phyloP scores from a whole-genome alignment of 2,329 filamentous ascomycete genomes.

The Verticillium albo-atrum region DNA sequence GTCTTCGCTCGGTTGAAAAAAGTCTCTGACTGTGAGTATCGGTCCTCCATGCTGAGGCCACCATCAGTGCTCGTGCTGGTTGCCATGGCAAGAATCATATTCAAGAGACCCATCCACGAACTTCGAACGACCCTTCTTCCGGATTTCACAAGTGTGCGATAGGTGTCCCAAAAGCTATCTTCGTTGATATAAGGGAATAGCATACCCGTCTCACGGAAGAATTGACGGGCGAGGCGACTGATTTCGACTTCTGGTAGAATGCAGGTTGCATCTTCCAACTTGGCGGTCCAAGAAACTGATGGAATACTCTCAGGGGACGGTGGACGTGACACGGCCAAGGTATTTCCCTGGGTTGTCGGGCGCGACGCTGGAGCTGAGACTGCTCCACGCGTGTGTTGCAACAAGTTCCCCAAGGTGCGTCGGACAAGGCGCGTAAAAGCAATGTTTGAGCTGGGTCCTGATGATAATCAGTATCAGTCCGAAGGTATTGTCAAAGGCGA shows the following conservation, averaged over 20 bases:
- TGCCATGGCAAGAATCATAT: conserved; percentile 45
- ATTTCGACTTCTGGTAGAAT: conserved; percentile 15
- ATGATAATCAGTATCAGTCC: not conserved
- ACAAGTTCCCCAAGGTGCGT: conserved; percentile 9
- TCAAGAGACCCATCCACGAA: conserved; percentile 47
- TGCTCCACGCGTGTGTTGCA: not conserved
- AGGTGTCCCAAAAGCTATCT: conserved; percentile 17
- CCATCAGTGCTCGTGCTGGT: conserved; percentile 26
- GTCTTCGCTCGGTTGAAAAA: conserved; percentile 39
- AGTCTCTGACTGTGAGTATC: conserved; percentile 34
- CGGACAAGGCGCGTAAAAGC: conserved; percentile 15
- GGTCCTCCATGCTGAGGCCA: conserved; percentile 24
- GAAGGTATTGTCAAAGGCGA: not conserved
- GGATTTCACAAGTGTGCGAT: conserved; percentile 9
- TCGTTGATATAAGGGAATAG: conserved; percentile 24
- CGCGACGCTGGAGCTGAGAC: not conserved
- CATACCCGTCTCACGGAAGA: conserved; percentile 21
- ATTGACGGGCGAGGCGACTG: conserved; percentile 14
- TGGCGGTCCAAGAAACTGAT: conserved; percentile 1
- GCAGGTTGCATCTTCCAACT: not conserved
- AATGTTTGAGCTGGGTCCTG: conserved; percentile 18
- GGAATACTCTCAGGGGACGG: conserved; percentile 2
- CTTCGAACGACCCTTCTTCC: conserved; percentile 29
- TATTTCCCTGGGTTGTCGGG: not conserved
- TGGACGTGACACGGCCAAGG: conserved; percentile 5